Percentiles rank a stretch among this genome's conserved stretches.
Conservation (phyloP, 73 alveolate genomes). For the Halteria grandinella region DNA sequence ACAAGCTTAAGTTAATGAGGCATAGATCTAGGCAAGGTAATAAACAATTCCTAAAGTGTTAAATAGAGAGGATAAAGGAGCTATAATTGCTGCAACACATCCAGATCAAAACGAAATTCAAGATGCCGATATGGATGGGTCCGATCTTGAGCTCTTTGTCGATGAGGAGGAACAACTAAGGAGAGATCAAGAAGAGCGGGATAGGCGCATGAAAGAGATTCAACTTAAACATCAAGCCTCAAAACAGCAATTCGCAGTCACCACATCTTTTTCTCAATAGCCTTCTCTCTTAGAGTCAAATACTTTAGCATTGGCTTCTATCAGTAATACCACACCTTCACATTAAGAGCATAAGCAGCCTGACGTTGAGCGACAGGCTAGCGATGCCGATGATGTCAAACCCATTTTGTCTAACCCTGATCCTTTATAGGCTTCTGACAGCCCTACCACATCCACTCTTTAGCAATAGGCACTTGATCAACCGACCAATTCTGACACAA, state of each 20-base stretch:
- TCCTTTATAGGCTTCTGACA: neutral
- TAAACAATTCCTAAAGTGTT: neutral
- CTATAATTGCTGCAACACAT: neutral
- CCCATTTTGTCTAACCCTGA: too few relatives aligned
- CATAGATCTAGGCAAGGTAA: neutral
- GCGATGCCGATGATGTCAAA: too few relatives aligned
- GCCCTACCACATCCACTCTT: neutral
- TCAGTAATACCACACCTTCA: too few relatives aligned
- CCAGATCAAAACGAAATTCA: neutral
- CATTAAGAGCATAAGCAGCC: too few relatives aligned
- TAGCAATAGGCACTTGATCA: neutral
- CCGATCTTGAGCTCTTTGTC: too few relatives aligned
- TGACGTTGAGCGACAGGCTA: too few relatives aligned
- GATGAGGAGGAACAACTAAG: conserved; percentile 32
- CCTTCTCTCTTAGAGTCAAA: too few relatives aligned
- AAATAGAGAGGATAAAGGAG: neutral
- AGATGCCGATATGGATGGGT: conserved; percentile 4
- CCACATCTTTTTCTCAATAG: too few relatives aligned
- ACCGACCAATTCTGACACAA: neutral
- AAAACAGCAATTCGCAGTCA: neutral
- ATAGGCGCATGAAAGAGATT: neutral
- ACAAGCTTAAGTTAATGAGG: neutral
- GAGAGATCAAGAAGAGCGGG: conserved; percentile 45
- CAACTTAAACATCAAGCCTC: neutral
- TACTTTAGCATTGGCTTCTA: too few relatives aligned